Base-by-base conservation (phyloP, 2,329 filamentous ascomycete genomes). In the Coniochaeta sp. region DNA sequence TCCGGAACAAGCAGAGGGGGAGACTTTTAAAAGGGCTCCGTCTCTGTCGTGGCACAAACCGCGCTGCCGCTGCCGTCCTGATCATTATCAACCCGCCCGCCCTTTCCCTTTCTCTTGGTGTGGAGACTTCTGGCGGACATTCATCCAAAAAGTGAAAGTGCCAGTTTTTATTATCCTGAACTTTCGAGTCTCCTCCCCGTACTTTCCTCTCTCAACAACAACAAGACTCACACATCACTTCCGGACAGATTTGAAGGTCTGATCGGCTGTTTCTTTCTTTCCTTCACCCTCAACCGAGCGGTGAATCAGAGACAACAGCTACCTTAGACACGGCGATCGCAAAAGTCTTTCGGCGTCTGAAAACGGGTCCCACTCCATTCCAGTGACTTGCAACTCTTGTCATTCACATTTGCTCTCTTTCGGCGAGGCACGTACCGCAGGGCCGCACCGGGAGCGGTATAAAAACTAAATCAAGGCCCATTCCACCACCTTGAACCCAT, bases 1-100 rank as follows among this genome's bases (percentile, higher is more conserved):
- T 42, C 38, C 38, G 38, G 38, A 42, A 42, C 38, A 42, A 26
- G 38, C 38, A 42, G 38, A 42, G 38, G 38, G 38, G 38, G 38
- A 14, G 12, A 24, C n/a, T 42, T 42, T 42, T 42, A 42, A 42
- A 42, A 42, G 38, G 38, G 38, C 38, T 42, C 38, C 38, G 38
- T 42, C 38, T 42, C 26, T 22, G 38, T 42, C 18, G 38, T 42
- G 38, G 38, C 38, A 42, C 38, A 42, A 42, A 42, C 38, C 38
- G 35, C 35, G 38, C 38, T 42, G 38, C 38, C 38, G 38, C 38
- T 40, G 35, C 27, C 35, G n/a, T n/a, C n/a, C n/a, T n/a, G n/a
- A 40, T 22, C 13, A 7, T 40, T 40, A 40, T 4, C 35, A 22
- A 22, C 22, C 38, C 10, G 12, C 38, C 38, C 20, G 7, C 12